Base-by-base conservation (phyloP, 768 basidiomycete species). In the Termitomyces eurrhizus region DNA sequence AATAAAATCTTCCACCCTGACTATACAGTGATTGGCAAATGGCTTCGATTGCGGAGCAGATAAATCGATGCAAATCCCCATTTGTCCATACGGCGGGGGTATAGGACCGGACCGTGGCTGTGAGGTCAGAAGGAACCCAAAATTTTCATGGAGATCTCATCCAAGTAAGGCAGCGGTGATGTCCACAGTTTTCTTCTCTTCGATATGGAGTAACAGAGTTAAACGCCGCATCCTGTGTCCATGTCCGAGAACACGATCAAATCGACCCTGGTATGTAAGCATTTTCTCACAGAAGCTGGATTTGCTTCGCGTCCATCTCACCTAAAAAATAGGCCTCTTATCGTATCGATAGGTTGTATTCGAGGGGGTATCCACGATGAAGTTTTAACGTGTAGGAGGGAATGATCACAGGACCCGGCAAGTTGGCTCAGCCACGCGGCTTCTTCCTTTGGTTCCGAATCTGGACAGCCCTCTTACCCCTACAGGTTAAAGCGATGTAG, bases 391-490 rank as follows among this genome's bases (percentile, higher is more conserved):
- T 57, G n/a, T 41, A 16, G 42, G 35, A 49, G n/a, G 56, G 49
- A 39, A 56, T 55, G 68, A 74, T 73, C 67, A 57, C 69, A 65
- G 64, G 61, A 57, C 56, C 69, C 68, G 62, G 33, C 41, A 66
- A 61, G 36, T 64, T 67, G 72, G 68, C 62, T 63, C 65, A 55
- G 6, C 37, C 37, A 46, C 35, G 46, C 54, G 59, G 59, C 59
- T 63, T 62, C 59, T 64, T 67, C 63, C 68, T 68, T 62, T 50
- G 59, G 64, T 64, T 64, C 66, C 62, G 58, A 63, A 65, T 69
- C 64, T 70, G 74, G 67, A 75, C 68, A 70, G 72, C 64, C 69
- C 64, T 21, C 42, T 74, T 73, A 67, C 69, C 65, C 75, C 72
- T 72, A 65, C 71, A 57, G 74, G 70, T 51, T 71, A 73, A 73